These are phyloP conservation scores for Sporothrix curviconia DNA, from an alignment of 2,329 filamentous ascomycete genomes.

Conservation along the genomic window DNA sequence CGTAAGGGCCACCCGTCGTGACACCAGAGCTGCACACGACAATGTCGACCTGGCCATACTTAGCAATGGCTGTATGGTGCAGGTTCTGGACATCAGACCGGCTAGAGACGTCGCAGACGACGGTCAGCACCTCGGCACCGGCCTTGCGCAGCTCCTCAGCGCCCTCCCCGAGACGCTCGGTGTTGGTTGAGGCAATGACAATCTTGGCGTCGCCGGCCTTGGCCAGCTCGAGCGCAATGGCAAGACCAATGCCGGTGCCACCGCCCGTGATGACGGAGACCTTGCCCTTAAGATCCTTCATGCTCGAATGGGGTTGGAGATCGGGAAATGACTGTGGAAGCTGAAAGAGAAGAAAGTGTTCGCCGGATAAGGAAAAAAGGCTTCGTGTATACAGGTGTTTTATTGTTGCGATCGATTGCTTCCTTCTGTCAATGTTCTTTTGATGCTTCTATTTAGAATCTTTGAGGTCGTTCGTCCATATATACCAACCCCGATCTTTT, in stretches of 20 bases:
- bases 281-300: constrained; percentile 12
- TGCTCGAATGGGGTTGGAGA: not conserved
- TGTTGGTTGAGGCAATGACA: constrained; percentile 11
- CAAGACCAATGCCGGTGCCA: constrained; percentile 11
- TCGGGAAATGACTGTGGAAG: not conserved
- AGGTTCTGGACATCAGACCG: constrained; percentile 4
- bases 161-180: constrained; percentile 9
- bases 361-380: not conserved
- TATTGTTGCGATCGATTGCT: not conserved
- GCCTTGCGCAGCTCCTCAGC: constrained; percentile 9
- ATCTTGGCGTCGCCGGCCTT: constrained; percentile 12
- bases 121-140: constrained; percentile 3
- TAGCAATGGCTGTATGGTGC: constrained; percentile 1
- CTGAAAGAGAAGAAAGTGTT: too few species aligned
- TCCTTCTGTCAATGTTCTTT: not conserved
- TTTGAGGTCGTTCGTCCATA: not conserved
- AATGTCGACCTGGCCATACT: constrained; percentile 8
- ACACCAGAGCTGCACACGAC: constrained; percentile 10
- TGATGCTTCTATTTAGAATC: not conserved
- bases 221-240: constrained; percentile 8
- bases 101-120: constrained; percentile 12
- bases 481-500: not conserved
- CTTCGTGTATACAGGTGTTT: not conserved
- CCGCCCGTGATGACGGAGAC: constrained; percentile 12
- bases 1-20: constrained; percentile 5